Base-by-base conservation (phyloP, 1,139 yeast species). In the Wickerhamomyces sp. region DNA sequence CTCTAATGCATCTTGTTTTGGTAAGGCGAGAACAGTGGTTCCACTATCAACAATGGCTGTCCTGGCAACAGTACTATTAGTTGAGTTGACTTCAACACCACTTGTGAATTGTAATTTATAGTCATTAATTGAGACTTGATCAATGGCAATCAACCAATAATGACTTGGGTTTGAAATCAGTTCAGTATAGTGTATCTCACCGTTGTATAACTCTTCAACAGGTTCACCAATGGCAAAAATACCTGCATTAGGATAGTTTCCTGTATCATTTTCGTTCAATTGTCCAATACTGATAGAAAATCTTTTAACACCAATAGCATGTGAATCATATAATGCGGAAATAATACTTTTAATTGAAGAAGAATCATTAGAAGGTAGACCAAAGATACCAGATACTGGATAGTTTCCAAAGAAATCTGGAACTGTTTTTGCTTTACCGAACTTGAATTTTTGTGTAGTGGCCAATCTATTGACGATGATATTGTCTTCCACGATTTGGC, bases 1-100 rank as follows among this genome's bases (percentile, higher is more conserved):
- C 20, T 47, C 59, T 31, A 68, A 51, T 2, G 87, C 86, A 51
- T 81, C 86, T 17, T 58, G 60, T n/a, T 70, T 60, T 3, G 85
- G 79, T 37, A 78, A 59, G 7, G 77, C 76, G 20, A 80, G 59
- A 3, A 82, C 74, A 0, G 87, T 80, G 2, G 87, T 79, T 15
- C 87, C 88, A 12, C 85, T 76, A 53, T 81, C 89, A 21, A 81
- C 64, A 32, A 80, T 67, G 5, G 78, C 81, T 4, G 62, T 54
- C 56, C 79, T 64, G 20, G 60, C 48, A 9, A 47, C 17, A 1
- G 57, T 58, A 12, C 55, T 36, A 29, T 40, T 42, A 4, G 7
- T 16, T 7, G 42, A 42, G 25, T 55, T 44, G 21, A 55, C 42
- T 32, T 42, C 47, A n/a, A 46, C 42, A 8, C 57, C 40, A 12